Base-by-base conservation (phyloP, 192 early-diverging fungal species). In the Chytriomyces sp. region DNA sequence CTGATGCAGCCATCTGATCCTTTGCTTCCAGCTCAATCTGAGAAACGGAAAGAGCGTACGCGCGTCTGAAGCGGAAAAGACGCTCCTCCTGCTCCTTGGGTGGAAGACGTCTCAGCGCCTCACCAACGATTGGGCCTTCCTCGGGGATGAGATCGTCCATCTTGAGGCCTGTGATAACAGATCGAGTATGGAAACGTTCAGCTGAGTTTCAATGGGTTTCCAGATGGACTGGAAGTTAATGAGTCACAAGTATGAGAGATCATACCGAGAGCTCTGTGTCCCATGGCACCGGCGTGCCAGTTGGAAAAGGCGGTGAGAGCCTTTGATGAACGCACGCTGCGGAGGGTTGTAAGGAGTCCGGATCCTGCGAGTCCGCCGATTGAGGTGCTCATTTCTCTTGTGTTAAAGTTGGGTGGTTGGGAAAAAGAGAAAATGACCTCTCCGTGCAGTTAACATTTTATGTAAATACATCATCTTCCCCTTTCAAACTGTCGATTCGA, bases 71-170 rank as follows among this genome's bases (percentile, higher is more conserved):
- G 76, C 97, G 94, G 87, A 89, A 96, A 61, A 88, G 81, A 78
- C 97, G 92, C 67, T 86, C 89, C 75, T 70, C 61, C 43, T 26
- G 44, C 53, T 92, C 93, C 11, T 88, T 66, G 26, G 88, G 87
- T 65, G 89, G 82, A 20, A 98, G 87, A 24, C 96, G 92, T 77
- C 88, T 83, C 59, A 97, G 80, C 5, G 97, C 96, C 80, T 94
- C 93, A 74, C 90, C 83, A 53, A 95, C 91, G 61, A 95, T 84
- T 28, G 89, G 87, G 62, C 84, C 93, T 83, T 98, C 95, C 60
- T 96, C 94, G 45, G 86, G 87, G 82, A 96, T 85, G 61, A 98
- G 82, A 83, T 97, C 97, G 87, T 98, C 97, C 78, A 92, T 94
- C 66, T 89, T 87, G 60, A 98, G 86, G 74, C 97, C 97, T 93